Evolutionary conservation across 2,329 filamentous ascomycete species (phyloP), one percentile per base, ranked within the genome.

Genomic region (Trichothecium sympodiale): DNA sequence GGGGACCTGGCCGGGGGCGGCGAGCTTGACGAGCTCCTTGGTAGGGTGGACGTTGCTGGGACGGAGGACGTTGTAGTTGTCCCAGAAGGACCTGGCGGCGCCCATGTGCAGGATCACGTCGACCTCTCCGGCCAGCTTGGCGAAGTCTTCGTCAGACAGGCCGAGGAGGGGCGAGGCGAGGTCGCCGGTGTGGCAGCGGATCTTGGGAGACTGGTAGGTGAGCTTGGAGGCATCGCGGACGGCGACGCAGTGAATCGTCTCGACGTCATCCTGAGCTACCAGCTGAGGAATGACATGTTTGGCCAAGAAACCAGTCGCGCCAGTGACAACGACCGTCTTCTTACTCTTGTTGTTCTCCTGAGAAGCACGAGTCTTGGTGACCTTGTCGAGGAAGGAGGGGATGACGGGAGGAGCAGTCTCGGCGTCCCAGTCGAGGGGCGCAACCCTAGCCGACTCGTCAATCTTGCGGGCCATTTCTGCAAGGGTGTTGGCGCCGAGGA

Each of bases 41-140:
- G 57, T 62, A 0, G 61, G 46, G 0, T 40, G 13, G 3, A 65
- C 41, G 39, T 68, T 67, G 17, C 46, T 37, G 1, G 35, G 31
- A 2, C 51, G 46, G 0, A 67, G 47, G 0, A 50, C 46, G 8
- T 45, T 20, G 42, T 65, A 68, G 2, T 47, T 45, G 18, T 65
- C 56, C 41, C 50, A 38, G 46, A 51, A 62, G 6, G 48, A 58
- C 12, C 52, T 49, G 15, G 60, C 55, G n/a, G 65, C 64, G 7
- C 62, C 70, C 35, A 54, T 59, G 48, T 74, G 78, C 16, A 83
- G 65, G 33, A 81, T 64, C 10, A 52, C 43, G 15, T 57, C 47
- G 0, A 45, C 42, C 7, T 51, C 27, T 5, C 16, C 12, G 9
- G 41, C 37, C 15, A 48, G 20, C 2, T 26, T 25, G 8, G 16